A percentile compares a stretch with the other conserved stretches of the same genome.
Evolutionary conservation across 805 yeast genomes (phyloP).

Genomic region (Metschnikowia shivogae): DNA sequence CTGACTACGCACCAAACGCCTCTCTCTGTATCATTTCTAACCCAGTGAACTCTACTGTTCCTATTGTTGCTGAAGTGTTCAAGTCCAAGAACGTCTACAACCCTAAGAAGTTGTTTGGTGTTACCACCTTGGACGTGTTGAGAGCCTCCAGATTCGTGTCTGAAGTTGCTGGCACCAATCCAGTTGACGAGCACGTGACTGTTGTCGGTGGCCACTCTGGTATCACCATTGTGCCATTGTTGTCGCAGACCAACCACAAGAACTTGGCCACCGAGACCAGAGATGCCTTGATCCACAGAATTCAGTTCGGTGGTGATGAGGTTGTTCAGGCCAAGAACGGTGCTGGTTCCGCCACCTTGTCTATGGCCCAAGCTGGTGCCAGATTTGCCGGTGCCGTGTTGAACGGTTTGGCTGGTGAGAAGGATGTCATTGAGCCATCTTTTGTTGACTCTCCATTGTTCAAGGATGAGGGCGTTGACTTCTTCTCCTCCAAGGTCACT

Average conservation of each 20-base stretch:
- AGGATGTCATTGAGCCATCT: constrained; percentile 61
- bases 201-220: constrained; percentile 99
- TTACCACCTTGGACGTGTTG: constrained; percentile 88
- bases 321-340: constrained; percentile 92
- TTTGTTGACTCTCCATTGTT: constrained; percentile 79
- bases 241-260: constrained; percentile 77
- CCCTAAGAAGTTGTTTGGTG: constrained; percentile 92
- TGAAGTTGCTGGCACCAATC: constrained; percentile 67
- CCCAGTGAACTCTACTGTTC: constrained; percentile 97
- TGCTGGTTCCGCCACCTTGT: constrained; percentile 88
- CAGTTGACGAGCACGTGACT: constrained; percentile 69
- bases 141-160: constrained; percentile 84
- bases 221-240: constrained; percentile 88
- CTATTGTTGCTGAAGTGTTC: constrained; percentile 90
- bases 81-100: constrained; percentile 83
- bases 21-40: constrained; percentile 78
- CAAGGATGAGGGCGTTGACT: constrained; percentile 87
- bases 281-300: constrained; percentile 73
- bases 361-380: constrained; percentile 92
- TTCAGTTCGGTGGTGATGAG: constrained; percentile 96
- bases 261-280: constrained; percentile 56
- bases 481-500: constrained; percentile 93
- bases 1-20: constrained; percentile 81
- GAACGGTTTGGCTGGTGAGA: constrained; percentile 61
- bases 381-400: constrained; percentile 64